These are phyloP conservation scores for Acephala macrosclerotiorum DNA, from an alignment of 2,329 filamentous ascomycete genomes.

Conservation along the genomic window DNA sequence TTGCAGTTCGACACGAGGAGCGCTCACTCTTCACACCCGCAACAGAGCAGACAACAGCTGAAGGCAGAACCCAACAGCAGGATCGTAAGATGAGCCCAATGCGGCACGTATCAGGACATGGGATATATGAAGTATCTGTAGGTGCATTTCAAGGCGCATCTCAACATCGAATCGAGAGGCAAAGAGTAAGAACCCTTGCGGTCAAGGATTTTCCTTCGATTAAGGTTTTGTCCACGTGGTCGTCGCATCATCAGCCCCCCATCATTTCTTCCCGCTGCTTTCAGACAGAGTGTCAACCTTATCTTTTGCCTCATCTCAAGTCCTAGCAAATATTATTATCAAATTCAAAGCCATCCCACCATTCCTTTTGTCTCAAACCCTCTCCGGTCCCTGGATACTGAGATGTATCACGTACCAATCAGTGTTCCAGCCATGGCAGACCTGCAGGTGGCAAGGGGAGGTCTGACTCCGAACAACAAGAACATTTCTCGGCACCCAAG, in stretches of 20 bases:
- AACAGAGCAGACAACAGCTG: not conserved
- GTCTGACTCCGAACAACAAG: not conserved
- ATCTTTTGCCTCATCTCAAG: conserved; percentile 11
- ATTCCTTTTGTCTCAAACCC: conserved; percentile 11
- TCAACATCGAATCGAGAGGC: not conserved
- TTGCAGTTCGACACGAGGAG: not conserved
- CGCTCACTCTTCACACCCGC: not conserved
- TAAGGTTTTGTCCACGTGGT: conserved; percentile 9
- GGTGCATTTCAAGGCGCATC: conserved; percentile 11
- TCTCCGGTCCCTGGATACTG: not conserved
- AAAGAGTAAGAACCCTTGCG: not conserved
- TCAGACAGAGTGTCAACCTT: conserved; percentile 19
- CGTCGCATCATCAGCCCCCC: not conserved
- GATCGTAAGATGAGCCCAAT: conserved; percentile 18
- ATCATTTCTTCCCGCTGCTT: conserved; percentile 16
- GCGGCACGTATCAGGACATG: conserved; percentile 18
- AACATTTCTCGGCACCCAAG: not conserved
- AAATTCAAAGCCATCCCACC: conserved; percentile 13
- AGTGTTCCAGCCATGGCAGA: not conserved
- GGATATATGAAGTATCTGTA: conserved; percentile 9
- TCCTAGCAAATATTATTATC: conserved; percentile 19
- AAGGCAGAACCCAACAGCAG: conserved; percentile 19
- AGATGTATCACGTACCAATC: conserved; percentile 14
- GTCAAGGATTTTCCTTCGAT: not conserved
- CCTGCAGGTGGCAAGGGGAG: not conserved